These are phyloP conservation scores for Paraleonurus japonicus DNA, from an alignment of 257 asterid genomes.

Conservation along the genomic window DNA sequence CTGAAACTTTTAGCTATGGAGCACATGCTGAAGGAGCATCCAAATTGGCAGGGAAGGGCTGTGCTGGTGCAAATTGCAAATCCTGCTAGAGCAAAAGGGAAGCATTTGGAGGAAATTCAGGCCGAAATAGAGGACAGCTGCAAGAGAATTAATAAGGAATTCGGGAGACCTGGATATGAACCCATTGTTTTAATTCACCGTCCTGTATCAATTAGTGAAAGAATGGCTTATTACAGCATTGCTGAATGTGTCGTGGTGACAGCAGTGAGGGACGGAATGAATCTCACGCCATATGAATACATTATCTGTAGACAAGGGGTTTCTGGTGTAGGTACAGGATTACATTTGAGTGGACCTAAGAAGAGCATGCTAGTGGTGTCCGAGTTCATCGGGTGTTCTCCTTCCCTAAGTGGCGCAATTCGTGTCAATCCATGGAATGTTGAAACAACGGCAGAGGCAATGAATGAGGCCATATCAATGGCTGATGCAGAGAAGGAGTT, in stretches of 20 bases:
- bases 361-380: conserved; percentile 84
- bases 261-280: conserved; percentile 85
- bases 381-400: conserved; percentile 82
- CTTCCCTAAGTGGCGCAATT: conserved; percentile 82
- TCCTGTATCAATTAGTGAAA: conserved; percentile 51
- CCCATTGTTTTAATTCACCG: conserved; percentile 58
- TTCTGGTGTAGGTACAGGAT: conserved; percentile 44
- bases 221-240: conserved; percentile 66
- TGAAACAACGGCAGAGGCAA: conserved; percentile 72
- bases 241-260: conserved; percentile 81
- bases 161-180: conserved; percentile 68
- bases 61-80: conserved; percentile 72
- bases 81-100: conserved; percentile 68
- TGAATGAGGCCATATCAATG: conserved; percentile 72
- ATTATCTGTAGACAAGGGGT: conserved; percentile 75
- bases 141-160: conserved; percentile 51
- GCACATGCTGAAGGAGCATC: conserved; percentile 67
- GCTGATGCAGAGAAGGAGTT: conserved; percentile 68
- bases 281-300: conserved; percentile 71
- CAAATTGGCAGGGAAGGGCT: conserved; percentile 68
- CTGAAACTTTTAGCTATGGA: conserved; percentile 75
- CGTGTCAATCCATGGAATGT: conserved; percentile 82
- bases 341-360: conserved; percentile 49
- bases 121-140: conserved; percentile 61
- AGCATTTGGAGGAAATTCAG: conserved; percentile 52